Evolutionary conservation across 345 rosid genomes (phyloP).

Genomic region (Salix koriyanagi): DNA sequence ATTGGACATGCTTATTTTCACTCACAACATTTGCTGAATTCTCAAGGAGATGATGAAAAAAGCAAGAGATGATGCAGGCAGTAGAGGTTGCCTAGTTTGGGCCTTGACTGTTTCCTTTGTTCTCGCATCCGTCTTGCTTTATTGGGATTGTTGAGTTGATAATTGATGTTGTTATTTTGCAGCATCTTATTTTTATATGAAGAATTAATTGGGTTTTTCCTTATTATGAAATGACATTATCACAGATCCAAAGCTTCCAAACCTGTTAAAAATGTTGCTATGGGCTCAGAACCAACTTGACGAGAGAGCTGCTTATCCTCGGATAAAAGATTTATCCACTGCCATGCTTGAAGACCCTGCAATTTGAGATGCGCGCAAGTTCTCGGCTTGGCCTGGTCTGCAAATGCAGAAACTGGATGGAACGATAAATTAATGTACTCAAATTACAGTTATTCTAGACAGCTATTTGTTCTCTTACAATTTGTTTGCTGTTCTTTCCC

Average conservation of each 20-base stretch:
- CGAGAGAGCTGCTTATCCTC: conserved; percentile 88
- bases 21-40: neutral
- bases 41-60: neutral
- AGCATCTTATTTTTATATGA: neutral
- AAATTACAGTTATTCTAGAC: conserved; percentile 10
- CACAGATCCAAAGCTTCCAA: conserved; percentile 91
- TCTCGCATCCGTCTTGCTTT: neutral
- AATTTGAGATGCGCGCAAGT: conserved; percentile 26
- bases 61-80: neutral
- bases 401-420: conserved; percentile 9
- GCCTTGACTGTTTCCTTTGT: neutral
- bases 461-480: conserved; percentile 19
- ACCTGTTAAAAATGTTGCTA: conserved; percentile 82
- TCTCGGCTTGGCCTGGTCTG: conserved; percentile 1
- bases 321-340: conserved; percentile 68
- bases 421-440: conserved; percentile 5
- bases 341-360: conserved; percentile 74
- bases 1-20: neutral
- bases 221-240: neutral
- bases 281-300: conserved; percentile 93
- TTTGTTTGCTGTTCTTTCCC: conserved; percentile 18
- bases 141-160: neutral
- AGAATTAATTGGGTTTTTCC: neutral
- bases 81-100: neutral
- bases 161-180: neutral